Percentiles rank a stretch among this genome's conserved stretches.
Conservation (phyloP, 2,329 filamentous ascomycete genomes). For the Periconia macrospinosa region DNA sequence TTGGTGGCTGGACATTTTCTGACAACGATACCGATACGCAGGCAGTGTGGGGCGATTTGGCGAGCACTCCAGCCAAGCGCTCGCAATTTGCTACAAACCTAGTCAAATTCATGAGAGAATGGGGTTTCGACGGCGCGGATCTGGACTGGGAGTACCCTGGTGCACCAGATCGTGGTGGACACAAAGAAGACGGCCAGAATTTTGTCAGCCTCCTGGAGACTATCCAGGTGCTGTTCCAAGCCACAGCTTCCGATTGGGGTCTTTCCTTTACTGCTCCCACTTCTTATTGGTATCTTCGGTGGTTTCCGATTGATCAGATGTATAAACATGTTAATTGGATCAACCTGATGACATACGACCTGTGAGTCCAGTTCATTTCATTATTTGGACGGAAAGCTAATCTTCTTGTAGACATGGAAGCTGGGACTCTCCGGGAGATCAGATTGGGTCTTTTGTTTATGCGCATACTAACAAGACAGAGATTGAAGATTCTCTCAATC, state of each 20-base stretch:
- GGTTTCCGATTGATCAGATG: background rate
- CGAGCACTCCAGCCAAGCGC: background rate
- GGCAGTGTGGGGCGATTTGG: slow-evolving; percentile 15
- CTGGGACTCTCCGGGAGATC: no score
- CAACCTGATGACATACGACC: no score
- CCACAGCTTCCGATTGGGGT: background rate
- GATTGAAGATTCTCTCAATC: no score
- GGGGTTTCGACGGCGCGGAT: slow-evolving; percentile 51
- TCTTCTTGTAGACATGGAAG: no score
- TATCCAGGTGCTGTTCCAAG: background rate
- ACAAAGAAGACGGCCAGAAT: slow-evolving; percentile 26
- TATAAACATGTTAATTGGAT: no score
- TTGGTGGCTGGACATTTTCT: slow-evolving; percentile 48
- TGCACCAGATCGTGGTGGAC: slow-evolving; percentile 40
- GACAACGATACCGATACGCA: slow-evolving; percentile 38
- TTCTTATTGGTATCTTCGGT: background rate
- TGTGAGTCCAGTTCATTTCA: no score
- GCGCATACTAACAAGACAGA: no score
- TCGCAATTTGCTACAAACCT: background rate
- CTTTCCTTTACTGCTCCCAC: background rate
- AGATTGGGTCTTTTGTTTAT: no score
- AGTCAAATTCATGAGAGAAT: slow-evolving; percentile 41
- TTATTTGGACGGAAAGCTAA: no score
- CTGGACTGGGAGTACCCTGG: slow-evolving; percentile 28
- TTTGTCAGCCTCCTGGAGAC: slow-evolving; percentile 2